Percentiles rank a stretch among this genome's conserved stretches.
Evolutionary conservation across 2,329 filamentous ascomycete species (phyloP).

Genomic region (Fusarium pseudoanthophilum): DNA sequence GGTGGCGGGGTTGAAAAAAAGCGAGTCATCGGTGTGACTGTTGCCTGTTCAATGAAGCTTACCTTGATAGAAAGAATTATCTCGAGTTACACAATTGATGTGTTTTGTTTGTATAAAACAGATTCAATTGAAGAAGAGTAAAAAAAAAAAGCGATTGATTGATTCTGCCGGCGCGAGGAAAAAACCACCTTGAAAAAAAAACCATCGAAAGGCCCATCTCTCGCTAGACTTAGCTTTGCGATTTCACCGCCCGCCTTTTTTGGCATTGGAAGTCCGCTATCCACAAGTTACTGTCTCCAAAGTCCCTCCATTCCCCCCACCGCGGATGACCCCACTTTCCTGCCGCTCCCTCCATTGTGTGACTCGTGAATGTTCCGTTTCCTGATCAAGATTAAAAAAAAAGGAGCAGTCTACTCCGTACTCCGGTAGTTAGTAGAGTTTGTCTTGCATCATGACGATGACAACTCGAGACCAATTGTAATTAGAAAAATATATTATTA

Average conservation of each 20-base stretch:
- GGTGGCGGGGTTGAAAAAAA: conserved; percentile 44
- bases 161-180: conserved; percentile 43
- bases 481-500: not conserved
- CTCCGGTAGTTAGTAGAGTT: not conserved
- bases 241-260: conserved; percentile 47
- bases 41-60: conserved; percentile 12
- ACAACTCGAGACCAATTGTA: not conserved
- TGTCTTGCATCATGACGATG: not conserved
- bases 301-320: conserved; percentile 16
- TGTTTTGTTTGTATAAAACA: not conserved
- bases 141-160: conserved; percentile 18
- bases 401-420: not conserved
- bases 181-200: conserved; percentile 42
- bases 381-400: not conserved
- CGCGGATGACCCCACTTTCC: conserved; percentile 35
- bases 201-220: conserved; percentile 22
- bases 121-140: conserved; percentile 15
- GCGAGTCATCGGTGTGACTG: conserved; percentile 41
- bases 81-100: not conserved
- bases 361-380: not conserved
- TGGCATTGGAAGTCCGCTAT: conserved; percentile 26
- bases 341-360: conserved; percentile 5
- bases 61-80: conserved; percentile 14
- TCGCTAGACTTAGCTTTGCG: conserved; percentile 36
- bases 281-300: not conserved